Conservation (phyloP, 352 stramenopile species). For the Phytopythium montanum region DNA sequence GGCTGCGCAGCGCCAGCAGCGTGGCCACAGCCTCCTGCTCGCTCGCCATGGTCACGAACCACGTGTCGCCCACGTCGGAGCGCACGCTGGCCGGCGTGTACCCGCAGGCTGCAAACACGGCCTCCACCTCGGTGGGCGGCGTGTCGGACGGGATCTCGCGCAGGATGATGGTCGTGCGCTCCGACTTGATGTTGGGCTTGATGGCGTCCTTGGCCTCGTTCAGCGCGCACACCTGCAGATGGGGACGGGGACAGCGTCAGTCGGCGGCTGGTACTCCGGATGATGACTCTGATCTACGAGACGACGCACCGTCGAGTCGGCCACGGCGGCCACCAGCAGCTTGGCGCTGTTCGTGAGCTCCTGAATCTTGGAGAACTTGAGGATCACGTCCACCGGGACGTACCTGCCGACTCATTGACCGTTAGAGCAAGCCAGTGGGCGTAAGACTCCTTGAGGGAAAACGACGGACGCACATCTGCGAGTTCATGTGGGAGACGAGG, state of each 20-base stretch:
- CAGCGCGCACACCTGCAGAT: constrained; percentile 54
- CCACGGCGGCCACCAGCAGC: constrained; percentile 68
- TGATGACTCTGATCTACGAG: constrained; percentile 39
- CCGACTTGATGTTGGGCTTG: constrained; percentile 91
- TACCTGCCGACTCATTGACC: constrained; percentile 36
- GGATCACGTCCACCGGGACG: constrained; percentile 78
- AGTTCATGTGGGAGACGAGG: constrained; percentile 89
- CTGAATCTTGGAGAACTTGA: constrained; percentile 86
- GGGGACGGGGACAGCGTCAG: neutral
- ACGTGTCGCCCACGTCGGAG: constrained; percentile 92
- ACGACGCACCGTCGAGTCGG: constrained; percentile 59
- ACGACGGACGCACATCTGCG: constrained; percentile 67
- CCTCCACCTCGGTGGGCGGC: constrained; percentile 77
- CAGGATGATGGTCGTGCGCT: constrained; percentile 93
- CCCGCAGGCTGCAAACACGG: constrained; percentile 82
- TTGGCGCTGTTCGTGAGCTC: constrained; percentile 62
- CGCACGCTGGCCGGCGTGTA: constrained; percentile 69
- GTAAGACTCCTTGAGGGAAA: too few relatives aligned
- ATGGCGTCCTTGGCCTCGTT: constrained; percentile 83
- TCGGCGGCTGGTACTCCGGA: neutral
- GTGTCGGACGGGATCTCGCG: constrained; percentile 89
- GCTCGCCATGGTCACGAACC: constrained; percentile 90
- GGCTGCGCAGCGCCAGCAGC: constrained; percentile 81
- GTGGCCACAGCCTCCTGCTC: constrained; percentile 86
- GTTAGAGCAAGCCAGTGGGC: too few relatives aligned